phyloP scores from a whole-genome alignment of 805 yeast genomes.

The Metschnikowia orientalis region DNA sequence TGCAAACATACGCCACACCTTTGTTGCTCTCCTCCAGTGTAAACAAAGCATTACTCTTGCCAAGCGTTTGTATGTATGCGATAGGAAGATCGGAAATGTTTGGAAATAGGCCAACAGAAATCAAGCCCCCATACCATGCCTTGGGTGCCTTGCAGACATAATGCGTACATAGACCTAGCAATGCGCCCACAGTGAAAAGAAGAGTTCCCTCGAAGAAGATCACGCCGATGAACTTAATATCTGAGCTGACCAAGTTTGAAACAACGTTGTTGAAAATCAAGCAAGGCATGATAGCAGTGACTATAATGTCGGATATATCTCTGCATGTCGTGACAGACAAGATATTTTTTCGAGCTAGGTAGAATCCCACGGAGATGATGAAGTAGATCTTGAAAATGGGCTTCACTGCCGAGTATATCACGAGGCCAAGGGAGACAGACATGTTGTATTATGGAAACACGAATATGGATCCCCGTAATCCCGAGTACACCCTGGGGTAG shows the following conservation, averaged over 20 bases:
- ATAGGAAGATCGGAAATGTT: slow-evolving; percentile 82
- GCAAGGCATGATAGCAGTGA: slow-evolving; percentile 68
- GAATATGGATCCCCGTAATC: too few relatives aligned
- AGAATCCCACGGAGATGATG: slow-evolving; percentile 63
- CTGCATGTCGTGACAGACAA: slow-evolving; percentile 61
- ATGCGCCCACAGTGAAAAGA: slow-evolving; percentile 48
- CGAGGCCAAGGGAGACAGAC: slow-evolving; percentile 44
- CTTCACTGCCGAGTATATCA: slow-evolving; percentile 74
- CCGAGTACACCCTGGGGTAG: too few relatives aligned
- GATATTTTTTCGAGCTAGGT: slow-evolving; percentile 58
- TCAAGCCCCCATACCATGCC: slow-evolving; percentile 71
- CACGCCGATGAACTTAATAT: slow-evolving; percentile 68
- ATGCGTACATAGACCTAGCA: slow-evolving; percentile 43
- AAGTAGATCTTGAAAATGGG: slow-evolving; percentile 83
- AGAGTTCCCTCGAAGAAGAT: slow-evolving; percentile 46
- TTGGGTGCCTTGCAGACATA: slow-evolving; percentile 58
- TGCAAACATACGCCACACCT: slow-evolving; percentile 82
- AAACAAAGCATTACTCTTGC: slow-evolving; percentile 54
- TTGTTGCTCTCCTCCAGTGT: slow-evolving; percentile 55
- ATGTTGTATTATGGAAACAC: too few relatives aligned
- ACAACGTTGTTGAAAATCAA: slow-evolving; percentile 73
- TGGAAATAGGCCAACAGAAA: slow-evolving; percentile 71
- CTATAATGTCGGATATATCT: slow-evolving; percentile 64
- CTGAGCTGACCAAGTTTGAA: slow-evolving; percentile 57
- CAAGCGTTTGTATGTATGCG: slow-evolving; percentile 73